Evolutionary conservation across 805 yeast genomes (phyloP).

Genomic region (Myxozyma geophila): DNA sequence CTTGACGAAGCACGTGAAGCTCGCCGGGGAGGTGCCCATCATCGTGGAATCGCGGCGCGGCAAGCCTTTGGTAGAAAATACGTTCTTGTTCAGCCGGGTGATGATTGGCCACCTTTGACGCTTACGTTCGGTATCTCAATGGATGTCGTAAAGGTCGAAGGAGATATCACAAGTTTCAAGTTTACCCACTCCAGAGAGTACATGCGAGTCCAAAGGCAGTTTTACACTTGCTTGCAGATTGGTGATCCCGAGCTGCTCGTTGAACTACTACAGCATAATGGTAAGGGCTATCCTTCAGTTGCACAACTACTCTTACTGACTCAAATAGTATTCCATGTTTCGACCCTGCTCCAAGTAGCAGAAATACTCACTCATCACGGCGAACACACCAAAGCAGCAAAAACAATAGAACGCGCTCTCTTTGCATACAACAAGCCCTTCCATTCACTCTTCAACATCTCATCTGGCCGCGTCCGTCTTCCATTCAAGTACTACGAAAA

Average conservation of each 20-base stretch:
- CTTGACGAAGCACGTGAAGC: conserved; percentile 26
- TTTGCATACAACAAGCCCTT: conserved; percentile 80
- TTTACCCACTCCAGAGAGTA: conserved; percentile 51
- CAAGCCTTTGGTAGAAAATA: conserved; percentile 24
- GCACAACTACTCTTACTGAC: not conserved
- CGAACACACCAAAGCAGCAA: conserved; percentile 68
- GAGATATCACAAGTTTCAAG: conserved; percentile 56
- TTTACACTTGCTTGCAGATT: conserved; percentile 66
- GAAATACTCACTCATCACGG: conserved; percentile 77
- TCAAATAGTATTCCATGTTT: conserved; percentile 68
- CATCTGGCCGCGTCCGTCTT: conserved; percentile 62
- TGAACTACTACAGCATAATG: conserved; percentile 54
- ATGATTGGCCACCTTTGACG: conserved; percentile 37
- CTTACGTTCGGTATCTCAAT: conserved; percentile 28
- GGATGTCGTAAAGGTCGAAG: conserved; percentile 34
- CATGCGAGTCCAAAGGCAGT: conserved; percentile 47
- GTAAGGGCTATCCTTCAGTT: too few relatives aligned
- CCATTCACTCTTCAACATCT: conserved; percentile 60
- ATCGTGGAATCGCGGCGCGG: conserved; percentile 20
- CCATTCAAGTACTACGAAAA: conserved; percentile 78
- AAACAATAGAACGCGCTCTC: conserved; percentile 73
- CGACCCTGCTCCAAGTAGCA: conserved; percentile 78
- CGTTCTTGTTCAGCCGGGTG: conserved; percentile 34
- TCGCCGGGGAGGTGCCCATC: conserved; percentile 6
- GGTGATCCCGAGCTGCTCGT: conserved; percentile 78